Conservation (phyloP, 192 early-diverging fungal genomes). For the Fimicolochytrium jonesii region DNA sequence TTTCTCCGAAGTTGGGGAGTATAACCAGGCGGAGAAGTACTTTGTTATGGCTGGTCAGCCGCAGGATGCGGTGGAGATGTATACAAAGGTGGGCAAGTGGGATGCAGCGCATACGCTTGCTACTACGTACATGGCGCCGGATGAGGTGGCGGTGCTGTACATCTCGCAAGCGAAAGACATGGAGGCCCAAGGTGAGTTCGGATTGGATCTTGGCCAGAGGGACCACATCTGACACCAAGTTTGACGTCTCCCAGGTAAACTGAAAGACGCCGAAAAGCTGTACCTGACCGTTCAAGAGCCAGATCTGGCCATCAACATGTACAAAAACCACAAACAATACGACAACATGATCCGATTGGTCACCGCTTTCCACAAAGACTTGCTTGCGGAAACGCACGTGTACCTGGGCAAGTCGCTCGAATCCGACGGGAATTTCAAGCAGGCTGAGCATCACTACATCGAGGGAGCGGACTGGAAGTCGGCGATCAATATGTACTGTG, state of each 20-base stretch:
- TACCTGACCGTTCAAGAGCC: conserved; percentile 60
- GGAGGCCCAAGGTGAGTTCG: conserved; percentile 43
- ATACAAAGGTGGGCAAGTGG: conserved; percentile 54
- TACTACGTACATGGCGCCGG: conserved; percentile 53
- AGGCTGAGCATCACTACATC: conserved; percentile 60
- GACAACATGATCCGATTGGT: conserved; percentile 65
- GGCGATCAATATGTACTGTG: conserved; percentile 66
- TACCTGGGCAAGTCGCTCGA: conserved; percentile 60
- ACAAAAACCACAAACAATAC: conserved; percentile 65
- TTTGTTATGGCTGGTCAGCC: conserved; percentile 50
- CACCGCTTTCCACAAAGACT: conserved; percentile 57
- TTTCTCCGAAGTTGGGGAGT: conserved; percentile 45
- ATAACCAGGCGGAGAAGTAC: conserved; percentile 51
- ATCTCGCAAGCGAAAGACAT: conserved; percentile 58
- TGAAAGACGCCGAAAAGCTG: conserved; percentile 61
- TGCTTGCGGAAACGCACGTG: conserved; percentile 56
- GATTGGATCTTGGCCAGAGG: background rate
- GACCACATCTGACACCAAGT: background rate
- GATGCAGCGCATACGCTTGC: conserved; percentile 60
- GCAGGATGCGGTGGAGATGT: conserved; percentile 67
- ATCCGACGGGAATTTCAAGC: conserved; percentile 56
- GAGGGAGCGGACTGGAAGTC: conserved; percentile 62
- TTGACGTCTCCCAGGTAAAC: conserved; percentile 32
- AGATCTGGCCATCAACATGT: conserved; percentile 68
- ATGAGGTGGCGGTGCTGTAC: conserved; percentile 55